Percentiles rank a stretch among this genome's conserved stretches.
phyloP scores from a whole-genome alignment of 1,284 basidiomycete species.

The Trichosporon sp. region DNA sequence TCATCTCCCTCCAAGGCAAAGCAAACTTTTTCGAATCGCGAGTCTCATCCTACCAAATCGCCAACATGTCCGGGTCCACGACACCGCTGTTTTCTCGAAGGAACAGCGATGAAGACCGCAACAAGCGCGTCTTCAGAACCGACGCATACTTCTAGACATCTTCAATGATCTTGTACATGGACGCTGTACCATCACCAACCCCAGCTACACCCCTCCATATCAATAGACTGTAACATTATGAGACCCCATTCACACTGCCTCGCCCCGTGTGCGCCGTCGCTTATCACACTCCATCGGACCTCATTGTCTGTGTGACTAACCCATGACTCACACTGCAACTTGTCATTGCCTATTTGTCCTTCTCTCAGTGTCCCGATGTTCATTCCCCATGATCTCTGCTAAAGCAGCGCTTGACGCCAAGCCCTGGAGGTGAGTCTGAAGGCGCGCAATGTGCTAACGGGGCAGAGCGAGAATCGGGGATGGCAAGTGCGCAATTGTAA shows the following conservation, averaged over 20 bases:
- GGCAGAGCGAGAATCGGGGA: background rate
- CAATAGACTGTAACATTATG: slow-evolving; percentile 3
- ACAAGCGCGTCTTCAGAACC: slow-evolving; percentile 25
- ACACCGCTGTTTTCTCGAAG: slow-evolving; percentile 25
- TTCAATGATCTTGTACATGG: background rate
- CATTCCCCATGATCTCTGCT: background rate
- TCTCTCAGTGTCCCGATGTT: background rate
- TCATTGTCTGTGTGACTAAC: background rate
- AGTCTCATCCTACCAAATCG: slow-evolving; percentile 44
- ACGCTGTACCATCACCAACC: slow-evolving; percentile 2
- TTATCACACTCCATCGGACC: background rate
- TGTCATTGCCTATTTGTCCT: background rate
- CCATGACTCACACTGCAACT: background rate
- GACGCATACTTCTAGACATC: slow-evolving; percentile 27
- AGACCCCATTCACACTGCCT: background rate
- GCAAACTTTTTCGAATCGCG: slow-evolving; percentile 49
- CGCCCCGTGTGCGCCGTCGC: background rate
- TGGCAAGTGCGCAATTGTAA: background rate
- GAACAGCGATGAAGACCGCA: slow-evolving; percentile 8
- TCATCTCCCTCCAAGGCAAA: slow-evolving; percentile 72
- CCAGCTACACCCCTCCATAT: background rate
- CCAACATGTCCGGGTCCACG: slow-evolving; percentile 38
- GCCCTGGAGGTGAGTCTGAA: background rate
- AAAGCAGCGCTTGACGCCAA: background rate
- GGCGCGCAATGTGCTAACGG: background rate